phyloP scores from a whole-genome alignment of 257 asterid species.

The Cynanchum wilfordii region DNA sequence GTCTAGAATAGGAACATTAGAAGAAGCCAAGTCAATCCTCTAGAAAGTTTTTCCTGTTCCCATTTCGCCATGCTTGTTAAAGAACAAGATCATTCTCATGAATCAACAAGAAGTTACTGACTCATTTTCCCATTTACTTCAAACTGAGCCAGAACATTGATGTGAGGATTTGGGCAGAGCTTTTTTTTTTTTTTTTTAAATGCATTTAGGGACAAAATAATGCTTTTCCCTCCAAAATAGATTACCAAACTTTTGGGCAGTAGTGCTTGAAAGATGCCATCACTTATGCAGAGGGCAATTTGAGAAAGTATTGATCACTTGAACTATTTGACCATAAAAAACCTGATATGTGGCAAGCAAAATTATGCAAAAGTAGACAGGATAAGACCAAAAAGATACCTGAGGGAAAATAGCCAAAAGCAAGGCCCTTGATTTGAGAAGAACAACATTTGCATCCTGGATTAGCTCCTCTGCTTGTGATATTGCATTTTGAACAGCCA shows the following conservation, averaged over 20 bases:
- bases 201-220: neutral
- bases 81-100: neutral
- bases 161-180: neutral
- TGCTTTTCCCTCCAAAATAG: neutral
- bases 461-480: conserved; percentile 86
- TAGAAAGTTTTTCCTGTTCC: neutral
- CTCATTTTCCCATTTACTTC: neutral
- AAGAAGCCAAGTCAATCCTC: neutral
- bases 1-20: neutral
- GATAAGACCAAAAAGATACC: conserved; percentile 32
- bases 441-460: conserved; percentile 77
- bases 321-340: neutral
- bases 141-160: neutral
- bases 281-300: neutral
- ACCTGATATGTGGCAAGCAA: neutral
- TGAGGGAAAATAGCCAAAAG: conserved; percentile 79
- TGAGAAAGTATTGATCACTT: neutral
- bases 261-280: neutral
- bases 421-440: conserved; percentile 75
- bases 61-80: neutral
- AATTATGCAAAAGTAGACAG: neutral
- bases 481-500: conserved; percentile 88
- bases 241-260: neutral
- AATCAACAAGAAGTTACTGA: neutral
- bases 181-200: too few species aligned